Percentiles rank a stretch among this genome's conserved stretches.
Conservation (phyloP, 441 rosid species). For the Euphorbia corollata region DNA sequence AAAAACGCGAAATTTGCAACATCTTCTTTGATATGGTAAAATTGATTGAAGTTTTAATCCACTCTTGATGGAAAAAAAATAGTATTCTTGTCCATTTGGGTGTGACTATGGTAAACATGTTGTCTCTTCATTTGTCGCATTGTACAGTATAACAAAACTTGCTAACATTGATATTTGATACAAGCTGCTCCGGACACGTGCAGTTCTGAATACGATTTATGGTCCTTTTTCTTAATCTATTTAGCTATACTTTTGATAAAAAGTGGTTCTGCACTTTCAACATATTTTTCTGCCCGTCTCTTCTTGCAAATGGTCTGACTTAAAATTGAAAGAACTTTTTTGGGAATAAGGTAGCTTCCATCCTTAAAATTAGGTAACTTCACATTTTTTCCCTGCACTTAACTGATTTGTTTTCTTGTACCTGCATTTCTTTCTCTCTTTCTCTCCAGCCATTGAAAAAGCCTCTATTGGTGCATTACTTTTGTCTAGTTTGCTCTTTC, state of each 20-base stretch:
- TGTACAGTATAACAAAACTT: neutral
- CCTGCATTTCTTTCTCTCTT: neutral
- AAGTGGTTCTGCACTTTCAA: neutral
- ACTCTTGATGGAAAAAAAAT: neutral
- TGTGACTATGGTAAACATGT: neutral
- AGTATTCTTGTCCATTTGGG: neutral
- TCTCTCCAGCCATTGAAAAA: neutral
- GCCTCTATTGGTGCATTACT: neutral
- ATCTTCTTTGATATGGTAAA: neutral
- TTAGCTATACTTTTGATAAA: neutral
- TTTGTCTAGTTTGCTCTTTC: neutral
- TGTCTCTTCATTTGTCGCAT: neutral
- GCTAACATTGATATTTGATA: neutral
- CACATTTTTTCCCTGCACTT: neutral
- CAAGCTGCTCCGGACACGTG: neutral
- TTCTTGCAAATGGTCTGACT: slow-evolving; percentile 1
- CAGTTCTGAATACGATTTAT: too few relatives aligned
- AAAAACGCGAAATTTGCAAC: neutral
- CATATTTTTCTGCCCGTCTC: neutral
- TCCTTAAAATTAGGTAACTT: neutral
- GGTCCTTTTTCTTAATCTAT: neutral
- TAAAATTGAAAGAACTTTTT: neutral
- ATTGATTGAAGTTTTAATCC: neutral
- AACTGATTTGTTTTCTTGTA: neutral
- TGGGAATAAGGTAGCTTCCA: neutral